Conservation (phyloP, 352 stramenopile genomes). For the Phytophthora pisi region DNA sequence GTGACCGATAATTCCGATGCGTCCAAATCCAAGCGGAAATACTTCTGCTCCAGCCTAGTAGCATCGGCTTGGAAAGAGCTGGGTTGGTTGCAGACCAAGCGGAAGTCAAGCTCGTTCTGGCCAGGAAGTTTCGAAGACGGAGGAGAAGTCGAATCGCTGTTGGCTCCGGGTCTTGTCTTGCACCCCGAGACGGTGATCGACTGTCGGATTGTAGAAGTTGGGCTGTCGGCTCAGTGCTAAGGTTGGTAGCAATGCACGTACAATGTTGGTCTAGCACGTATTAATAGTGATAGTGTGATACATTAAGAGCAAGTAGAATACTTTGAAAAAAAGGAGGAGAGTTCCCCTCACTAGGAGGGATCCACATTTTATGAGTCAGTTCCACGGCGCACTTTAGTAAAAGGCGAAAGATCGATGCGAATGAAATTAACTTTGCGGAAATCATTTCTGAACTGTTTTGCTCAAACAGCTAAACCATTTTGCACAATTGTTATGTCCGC, state of each 20-base stretch:
- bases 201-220: conserved; percentile 85
- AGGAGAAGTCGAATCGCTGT: conserved; percentile 68
- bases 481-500: no score
- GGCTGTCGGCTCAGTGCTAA: conserved; percentile 47
- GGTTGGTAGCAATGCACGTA: no score
- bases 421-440: conserved; percentile 80
- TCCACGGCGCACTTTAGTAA: no score
- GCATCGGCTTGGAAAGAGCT: conserved; percentile 81
- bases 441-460: no score
- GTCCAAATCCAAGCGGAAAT: conserved; percentile 62
- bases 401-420: conserved; percentile 92
- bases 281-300: no score
- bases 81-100: conserved; percentile 73
- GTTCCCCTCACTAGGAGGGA: background rate
- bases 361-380: no score
- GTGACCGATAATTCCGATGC: conserved; percentile 6
- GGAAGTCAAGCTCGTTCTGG: conserved; percentile 82
- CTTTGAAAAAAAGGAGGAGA: background rate
- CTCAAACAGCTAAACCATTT: no score
- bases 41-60: conserved; percentile 86
- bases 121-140: conserved; percentile 84
- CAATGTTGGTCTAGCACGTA: no score
- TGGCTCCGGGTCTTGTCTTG: conserved; percentile 52
- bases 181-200: conserved; percentile 73
- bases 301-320: no score